These are phyloP conservation scores for Macroventuria anomochaeta DNA, from an alignment of 2,329 filamentous ascomycete species.

Conservation along the genomic window DNA sequence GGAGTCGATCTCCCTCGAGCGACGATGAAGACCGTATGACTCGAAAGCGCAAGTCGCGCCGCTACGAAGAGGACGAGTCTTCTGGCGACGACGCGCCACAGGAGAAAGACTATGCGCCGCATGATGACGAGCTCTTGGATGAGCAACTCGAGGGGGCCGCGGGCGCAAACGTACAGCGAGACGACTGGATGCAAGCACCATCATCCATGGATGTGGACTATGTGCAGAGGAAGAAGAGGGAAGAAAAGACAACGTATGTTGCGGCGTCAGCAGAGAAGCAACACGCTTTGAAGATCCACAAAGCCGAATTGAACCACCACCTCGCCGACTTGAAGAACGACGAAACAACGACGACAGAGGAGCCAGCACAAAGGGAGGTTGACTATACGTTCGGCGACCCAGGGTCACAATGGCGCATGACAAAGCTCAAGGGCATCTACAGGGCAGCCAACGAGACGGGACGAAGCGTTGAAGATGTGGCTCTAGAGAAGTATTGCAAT, in stretches of 20 bases:
- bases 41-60: conserved; percentile 43
- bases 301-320: conserved; percentile 80
- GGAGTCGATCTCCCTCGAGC: conserved; percentile 38
- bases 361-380: conserved; percentile 67
- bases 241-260: conserved; percentile 52
- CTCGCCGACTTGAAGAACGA: conserved; percentile 63
- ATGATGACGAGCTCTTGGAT: conserved; percentile 54
- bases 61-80: conserved; percentile 41
- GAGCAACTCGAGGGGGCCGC: conserved; percentile 49
- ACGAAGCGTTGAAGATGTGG: conserved; percentile 79
- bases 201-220: conserved; percentile 85
- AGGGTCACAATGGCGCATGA: conserved; percentile 96
- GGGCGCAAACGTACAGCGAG: conserved; percentile 64
- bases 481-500: conserved; percentile 79
- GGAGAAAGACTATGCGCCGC: conserved; percentile 54
- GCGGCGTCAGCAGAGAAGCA: conserved; percentile 60
- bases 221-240: conserved; percentile 66
- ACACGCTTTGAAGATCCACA: conserved; percentile 74
- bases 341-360: conserved; percentile 41
- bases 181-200: conserved; percentile 94
- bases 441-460: conserved; percentile 76
- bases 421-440: conserved; percentile 86
- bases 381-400: conserved; percentile 87
- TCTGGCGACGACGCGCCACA: conserved; percentile 44
- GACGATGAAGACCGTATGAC: conserved; percentile 44